Conservation (phyloP, 352 stramenopile species). For the Thalassiosira exigua region DNA sequence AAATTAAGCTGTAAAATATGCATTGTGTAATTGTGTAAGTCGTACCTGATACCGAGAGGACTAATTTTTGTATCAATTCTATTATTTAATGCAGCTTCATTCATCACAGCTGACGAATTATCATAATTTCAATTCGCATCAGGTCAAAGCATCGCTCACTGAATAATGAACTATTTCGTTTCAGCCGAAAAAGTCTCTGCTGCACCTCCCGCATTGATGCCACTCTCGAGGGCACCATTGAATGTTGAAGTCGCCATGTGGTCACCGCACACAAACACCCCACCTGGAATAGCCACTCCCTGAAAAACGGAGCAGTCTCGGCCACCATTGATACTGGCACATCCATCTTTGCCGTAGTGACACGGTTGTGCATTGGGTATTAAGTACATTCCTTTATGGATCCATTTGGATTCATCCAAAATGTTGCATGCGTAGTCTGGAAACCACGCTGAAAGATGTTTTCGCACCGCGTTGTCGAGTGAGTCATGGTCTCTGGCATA, state of each 20-base stretch:
- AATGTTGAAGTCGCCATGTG: slow-evolving; percentile 83
- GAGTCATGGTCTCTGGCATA: slow-evolving; percentile 60
- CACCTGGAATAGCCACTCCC: slow-evolving; percentile 60
- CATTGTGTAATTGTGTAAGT: too few species aligned
- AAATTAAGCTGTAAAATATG: too few species aligned
- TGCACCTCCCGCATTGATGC: slow-evolving; percentile 61
- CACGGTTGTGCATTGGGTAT: slow-evolving; percentile 81
- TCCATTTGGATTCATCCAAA: slow-evolving; percentile 64
- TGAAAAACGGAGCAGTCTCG: slow-evolving; percentile 59
- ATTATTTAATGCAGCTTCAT: too few species aligned
- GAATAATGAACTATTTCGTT: too few species aligned
- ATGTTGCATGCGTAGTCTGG: slow-evolving; percentile 61
- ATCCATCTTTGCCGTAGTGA: slow-evolving; percentile 61
- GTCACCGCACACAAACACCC: slow-evolving; percentile 80
- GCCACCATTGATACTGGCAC: slow-evolving; percentile 77
- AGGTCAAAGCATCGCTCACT: too few species aligned
- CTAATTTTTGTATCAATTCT: too few species aligned
- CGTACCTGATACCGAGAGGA: too few species aligned
- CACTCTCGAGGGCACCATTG: slow-evolving; percentile 82
- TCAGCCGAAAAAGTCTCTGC: slow-evolving; percentile 20
- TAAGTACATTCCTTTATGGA: slow-evolving; percentile 71
- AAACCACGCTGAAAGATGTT: slow-evolving; percentile 76
- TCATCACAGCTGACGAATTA: too few species aligned
- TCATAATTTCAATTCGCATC: too few species aligned
- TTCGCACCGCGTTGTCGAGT: slow-evolving; percentile 68